Conservation (phyloP, 176 grass and related monocot species). For the Hordeum marinum region DNA sequence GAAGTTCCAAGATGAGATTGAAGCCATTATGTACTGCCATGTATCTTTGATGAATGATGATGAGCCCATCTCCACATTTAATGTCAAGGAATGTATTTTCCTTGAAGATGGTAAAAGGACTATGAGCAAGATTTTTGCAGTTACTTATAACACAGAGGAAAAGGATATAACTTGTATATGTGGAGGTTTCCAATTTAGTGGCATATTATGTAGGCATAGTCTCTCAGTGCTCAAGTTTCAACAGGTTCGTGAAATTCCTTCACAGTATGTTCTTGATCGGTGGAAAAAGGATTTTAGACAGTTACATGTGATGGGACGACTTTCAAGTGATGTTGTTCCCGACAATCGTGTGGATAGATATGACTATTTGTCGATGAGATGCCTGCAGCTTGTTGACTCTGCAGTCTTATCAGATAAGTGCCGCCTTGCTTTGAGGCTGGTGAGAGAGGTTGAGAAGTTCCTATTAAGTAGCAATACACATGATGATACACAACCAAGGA, state of each 20-base stretch:
- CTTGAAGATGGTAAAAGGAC: slow-evolving; percentile 89
- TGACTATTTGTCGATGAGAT: slow-evolving; percentile 97
- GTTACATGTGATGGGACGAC: slow-evolving; percentile 64
- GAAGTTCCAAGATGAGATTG: slow-evolving; percentile 96
- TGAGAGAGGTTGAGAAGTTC: slow-evolving; percentile 83
- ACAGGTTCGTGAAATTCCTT: slow-evolving; percentile 88
- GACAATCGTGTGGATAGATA: slow-evolving; percentile 85
- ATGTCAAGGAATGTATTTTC: slow-evolving; percentile 90
- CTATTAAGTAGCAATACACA: slow-evolving; percentile 79
- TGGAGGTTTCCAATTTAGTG: slow-evolving; percentile 95
- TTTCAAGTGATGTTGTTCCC: slow-evolving; percentile 65
- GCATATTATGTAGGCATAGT: slow-evolving; percentile 88
- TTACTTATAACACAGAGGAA: slow-evolving; percentile 62
- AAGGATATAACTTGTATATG: slow-evolving; percentile 90
- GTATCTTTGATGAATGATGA: slow-evolving; percentile 54
- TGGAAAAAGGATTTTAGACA: slow-evolving; percentile 96
- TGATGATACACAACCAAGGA: slow-evolving; percentile 94
- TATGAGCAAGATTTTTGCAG: slow-evolving; percentile 73
- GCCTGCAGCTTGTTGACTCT: slow-evolving; percentile 87
- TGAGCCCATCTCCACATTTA: slow-evolving; percentile 60
- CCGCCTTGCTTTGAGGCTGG: slow-evolving; percentile 84
- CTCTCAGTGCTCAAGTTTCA: slow-evolving; percentile 87
- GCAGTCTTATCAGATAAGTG: slow-evolving; percentile 91
- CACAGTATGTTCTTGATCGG: slow-evolving; percentile 74
- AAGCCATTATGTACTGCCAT: slow-evolving; percentile 99